These are phyloP conservation scores for Colletotrichum melonis DNA, from an alignment of 2,329 filamentous ascomycete genomes.

Conservation along the genomic window DNA sequence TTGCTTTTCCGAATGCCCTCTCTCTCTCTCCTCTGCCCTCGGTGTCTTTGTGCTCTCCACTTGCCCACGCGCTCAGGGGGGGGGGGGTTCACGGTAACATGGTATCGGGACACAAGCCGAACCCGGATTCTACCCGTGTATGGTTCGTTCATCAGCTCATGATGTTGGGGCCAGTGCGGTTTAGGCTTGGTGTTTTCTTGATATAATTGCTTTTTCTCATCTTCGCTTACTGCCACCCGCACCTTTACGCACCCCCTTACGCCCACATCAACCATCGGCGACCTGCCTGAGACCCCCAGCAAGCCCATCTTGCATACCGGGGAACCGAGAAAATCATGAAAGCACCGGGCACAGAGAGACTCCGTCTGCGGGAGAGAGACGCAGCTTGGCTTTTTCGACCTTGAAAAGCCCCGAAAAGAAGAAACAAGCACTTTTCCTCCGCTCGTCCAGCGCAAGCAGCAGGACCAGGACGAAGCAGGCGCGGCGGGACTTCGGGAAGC, in stretches of 20 bases:
- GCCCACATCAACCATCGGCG: background rate
- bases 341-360: conserved; percentile 5
- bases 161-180: conserved; percentile 3
- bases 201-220: conserved; percentile 27
- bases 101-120: conserved; percentile 5
- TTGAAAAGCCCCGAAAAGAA: conserved; percentile 22
- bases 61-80: too few species aligned
- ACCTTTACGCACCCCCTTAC: background rate
- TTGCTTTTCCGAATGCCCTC: background rate
- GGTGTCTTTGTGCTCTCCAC: background rate
- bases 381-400: background rate
- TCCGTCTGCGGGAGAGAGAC: background rate
- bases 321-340: background rate
- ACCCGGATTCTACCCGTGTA: conserved; percentile 2
- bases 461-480: too few species aligned
- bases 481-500: background rate
- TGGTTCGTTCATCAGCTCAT: conserved; percentile 29
- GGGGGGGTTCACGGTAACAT: background rate
- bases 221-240: background rate
- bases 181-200: conserved; percentile 9
- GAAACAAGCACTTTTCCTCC: background rate
- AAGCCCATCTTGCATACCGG: conserved; percentile 11
- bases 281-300: background rate
- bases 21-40: background rate
- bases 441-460: background rate